Evolutionary conservation across 192 early-diverging fungal genomes (phyloP).

Genomic region (Glomus cerebriforme): DNA sequence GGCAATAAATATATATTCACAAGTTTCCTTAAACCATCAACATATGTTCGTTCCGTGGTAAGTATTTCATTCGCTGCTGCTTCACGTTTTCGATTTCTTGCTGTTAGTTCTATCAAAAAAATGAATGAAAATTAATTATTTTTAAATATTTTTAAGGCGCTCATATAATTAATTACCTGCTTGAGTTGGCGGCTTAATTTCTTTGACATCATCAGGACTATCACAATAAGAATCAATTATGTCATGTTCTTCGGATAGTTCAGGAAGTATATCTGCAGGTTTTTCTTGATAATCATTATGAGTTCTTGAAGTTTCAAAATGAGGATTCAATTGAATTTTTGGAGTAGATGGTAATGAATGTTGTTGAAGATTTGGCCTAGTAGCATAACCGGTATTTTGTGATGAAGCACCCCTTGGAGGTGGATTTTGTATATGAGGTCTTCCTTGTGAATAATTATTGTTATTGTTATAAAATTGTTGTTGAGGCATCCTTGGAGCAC

Average conservation of each 20-base stretch:
- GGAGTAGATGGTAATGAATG: neutral
- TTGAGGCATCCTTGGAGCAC: neutral
- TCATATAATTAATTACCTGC: neutral
- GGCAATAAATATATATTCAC: constrained; percentile 53
- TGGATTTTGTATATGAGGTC: neutral
- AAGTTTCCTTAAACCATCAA: constrained; percentile 74
- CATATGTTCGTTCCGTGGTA: constrained; percentile 85
- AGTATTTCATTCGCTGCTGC: constrained; percentile 70
- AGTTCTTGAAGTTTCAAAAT: no score
- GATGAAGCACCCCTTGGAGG: neutral
- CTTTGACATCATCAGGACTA: neutral
- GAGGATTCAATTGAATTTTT: neutral
- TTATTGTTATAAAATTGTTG: neutral
- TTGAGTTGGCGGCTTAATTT: neutral
- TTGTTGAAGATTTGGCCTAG: neutral
- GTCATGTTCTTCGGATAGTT: neutral
- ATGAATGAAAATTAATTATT: no score
- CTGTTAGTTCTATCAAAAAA: neutral
- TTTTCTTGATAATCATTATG: neutral
- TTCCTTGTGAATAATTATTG: neutral
- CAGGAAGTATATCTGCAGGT: neutral
- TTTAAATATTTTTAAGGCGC: no score
- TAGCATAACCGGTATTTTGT: neutral
- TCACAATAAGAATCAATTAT: neutral
- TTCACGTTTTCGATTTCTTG: constrained; percentile 24